A percentile compares a stretch with the other conserved stretches of the same genome.
Conservation (phyloP, 208 protist species). For the Paratrypanosoma confusum region DNA sequence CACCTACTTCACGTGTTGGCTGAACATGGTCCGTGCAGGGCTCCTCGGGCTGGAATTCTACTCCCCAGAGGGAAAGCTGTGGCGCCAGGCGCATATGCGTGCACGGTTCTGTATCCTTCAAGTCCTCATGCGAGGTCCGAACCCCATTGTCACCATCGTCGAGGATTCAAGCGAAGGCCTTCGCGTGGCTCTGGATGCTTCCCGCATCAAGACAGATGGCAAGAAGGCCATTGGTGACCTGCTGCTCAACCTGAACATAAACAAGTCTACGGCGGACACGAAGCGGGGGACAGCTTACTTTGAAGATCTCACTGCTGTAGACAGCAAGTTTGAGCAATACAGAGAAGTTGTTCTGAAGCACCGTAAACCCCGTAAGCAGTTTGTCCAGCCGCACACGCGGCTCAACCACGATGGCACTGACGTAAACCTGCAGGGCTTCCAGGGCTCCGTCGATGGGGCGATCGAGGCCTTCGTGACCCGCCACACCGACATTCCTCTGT, state of each 20-base stretch:
- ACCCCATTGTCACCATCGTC: conserved; percentile 44
- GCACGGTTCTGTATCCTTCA: conserved; percentile 85
- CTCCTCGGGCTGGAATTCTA: conserved; percentile 85
- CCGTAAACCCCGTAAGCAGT: conserved; percentile 83
- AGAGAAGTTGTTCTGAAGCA: conserved; percentile 61
- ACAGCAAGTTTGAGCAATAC: conserved; percentile 42
- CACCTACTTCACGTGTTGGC: conserved; percentile 77
- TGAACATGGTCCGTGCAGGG: conserved; percentile 89
- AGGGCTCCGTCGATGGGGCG: conserved; percentile 34
- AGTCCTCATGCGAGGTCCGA: conserved; percentile 39
- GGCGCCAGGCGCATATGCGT: conserved; percentile 88
- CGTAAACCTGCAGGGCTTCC: conserved; percentile 43
- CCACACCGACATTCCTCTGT: conserved; percentile 46
- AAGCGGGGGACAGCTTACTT: conserved; percentile 42
- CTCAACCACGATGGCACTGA: conserved; percentile 22
- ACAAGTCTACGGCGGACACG: conserved; percentile 73
- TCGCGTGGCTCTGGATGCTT: conserved; percentile 48
- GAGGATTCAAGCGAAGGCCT: conserved; percentile 43
- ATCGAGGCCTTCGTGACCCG: conserved; percentile 41
- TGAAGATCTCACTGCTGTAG: conserved; percentile 41
- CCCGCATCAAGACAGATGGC: conserved; percentile 72
- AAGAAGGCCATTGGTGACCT: conserved; percentile 58
- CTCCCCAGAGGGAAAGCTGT: conserved; percentile 70
- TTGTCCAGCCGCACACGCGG: conserved; percentile 69
- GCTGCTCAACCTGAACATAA: conserved; percentile 54